Percentiles rank a stretch among this genome's conserved stretches.
These are phyloP conservation scores for Metschnikowia matae DNA, from an alignment of 805 yeast genomes.

Conservation along the genomic window DNA sequence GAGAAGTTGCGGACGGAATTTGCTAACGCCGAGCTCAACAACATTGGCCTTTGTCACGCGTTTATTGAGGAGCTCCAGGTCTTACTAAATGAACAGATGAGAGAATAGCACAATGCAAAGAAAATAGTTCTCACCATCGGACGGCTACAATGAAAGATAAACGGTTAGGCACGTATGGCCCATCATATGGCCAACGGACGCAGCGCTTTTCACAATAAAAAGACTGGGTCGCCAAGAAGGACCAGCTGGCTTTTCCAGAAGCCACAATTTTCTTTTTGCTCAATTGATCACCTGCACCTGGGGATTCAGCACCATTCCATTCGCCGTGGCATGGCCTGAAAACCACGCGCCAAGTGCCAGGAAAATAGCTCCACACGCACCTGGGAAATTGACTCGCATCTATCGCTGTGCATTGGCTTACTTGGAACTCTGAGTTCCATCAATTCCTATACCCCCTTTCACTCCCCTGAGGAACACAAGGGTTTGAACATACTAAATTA, in stretches of 20 bases:
- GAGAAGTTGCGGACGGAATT: slow-evolving; percentile 39
- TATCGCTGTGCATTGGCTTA: neutral
- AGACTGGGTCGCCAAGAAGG: neutral
- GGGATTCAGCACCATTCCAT: too few relatives aligned
- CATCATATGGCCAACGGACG: neutral
- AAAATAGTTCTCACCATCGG: neutral
- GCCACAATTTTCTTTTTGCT: neutral
- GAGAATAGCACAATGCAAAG: neutral
- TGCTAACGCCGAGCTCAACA: slow-evolving; percentile 42
- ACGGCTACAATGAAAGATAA: neutral
- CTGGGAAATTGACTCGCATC: neutral
- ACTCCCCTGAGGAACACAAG: neutral
- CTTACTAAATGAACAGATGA: slow-evolving; percentile 8
- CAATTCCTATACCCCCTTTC: too few relatives aligned
- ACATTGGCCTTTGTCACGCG: slow-evolving; percentile 65
- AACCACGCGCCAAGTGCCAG: neutral
- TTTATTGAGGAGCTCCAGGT: slow-evolving; percentile 55
- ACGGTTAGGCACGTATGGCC: too few relatives aligned
- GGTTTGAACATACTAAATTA: neutral
- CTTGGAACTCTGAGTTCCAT: neutral
- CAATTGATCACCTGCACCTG: neutral
- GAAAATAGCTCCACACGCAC: neutral
- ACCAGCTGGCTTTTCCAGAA: neutral
- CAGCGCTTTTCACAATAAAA: neutral
- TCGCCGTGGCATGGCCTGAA: neutral